Percentiles rank a stretch among this genome's conserved stretches.
Conservation (phyloP, 495 filamentous ascomycete genomes). For the Sabuloglossum arenarium region DNA sequence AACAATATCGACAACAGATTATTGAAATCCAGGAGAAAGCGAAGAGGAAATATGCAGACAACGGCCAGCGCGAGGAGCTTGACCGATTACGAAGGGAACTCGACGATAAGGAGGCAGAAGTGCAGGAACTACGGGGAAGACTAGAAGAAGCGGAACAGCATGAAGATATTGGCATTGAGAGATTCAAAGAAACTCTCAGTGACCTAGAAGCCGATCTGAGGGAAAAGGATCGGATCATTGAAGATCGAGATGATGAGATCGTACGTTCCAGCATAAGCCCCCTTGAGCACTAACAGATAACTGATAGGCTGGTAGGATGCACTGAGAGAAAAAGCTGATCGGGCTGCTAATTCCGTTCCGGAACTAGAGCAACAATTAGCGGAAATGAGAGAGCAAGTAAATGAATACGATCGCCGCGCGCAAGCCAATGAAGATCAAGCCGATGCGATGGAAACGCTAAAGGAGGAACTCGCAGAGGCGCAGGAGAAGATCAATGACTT, state of each 20-base stretch:
- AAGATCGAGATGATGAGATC: slow-evolving; percentile 44
- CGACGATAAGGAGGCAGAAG: slow-evolving; percentile 8
- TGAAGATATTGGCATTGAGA: slow-evolving; percentile 28
- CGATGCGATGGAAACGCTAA: slow-evolving; percentile 30
- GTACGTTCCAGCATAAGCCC: slow-evolving; percentile 21
- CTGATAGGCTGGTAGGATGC: background rate
- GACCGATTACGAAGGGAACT: slow-evolving; percentile 21
- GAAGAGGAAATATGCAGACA: slow-evolving; percentile 49
- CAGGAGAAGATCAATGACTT: slow-evolving; percentile 33
- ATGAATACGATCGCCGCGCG: slow-evolving; percentile 13
- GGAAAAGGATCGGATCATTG: slow-evolving; percentile 41
- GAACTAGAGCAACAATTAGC: slow-evolving; percentile 21
- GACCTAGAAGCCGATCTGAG: slow-evolving; percentile 44
- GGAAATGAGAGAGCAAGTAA: slow-evolving; percentile 23
- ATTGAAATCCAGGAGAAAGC: slow-evolving; percentile 58
- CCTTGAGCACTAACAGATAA: background rate
- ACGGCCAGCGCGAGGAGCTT: slow-evolving; percentile 35
- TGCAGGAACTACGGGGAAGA: slow-evolving; percentile 11
- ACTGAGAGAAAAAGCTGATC: slow-evolving; percentile 12
- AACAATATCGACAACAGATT: slow-evolving; percentile 56
- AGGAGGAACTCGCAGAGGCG: slow-evolving; percentile 33
- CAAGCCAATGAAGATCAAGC: background rate
- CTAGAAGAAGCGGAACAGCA: slow-evolving; percentile 12
- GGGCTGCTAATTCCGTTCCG: slow-evolving; percentile 28
- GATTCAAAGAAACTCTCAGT: slow-evolving; percentile 43